Conservation (phyloP, 345 rosid species). For the Eucalyptus melliodora region DNA sequence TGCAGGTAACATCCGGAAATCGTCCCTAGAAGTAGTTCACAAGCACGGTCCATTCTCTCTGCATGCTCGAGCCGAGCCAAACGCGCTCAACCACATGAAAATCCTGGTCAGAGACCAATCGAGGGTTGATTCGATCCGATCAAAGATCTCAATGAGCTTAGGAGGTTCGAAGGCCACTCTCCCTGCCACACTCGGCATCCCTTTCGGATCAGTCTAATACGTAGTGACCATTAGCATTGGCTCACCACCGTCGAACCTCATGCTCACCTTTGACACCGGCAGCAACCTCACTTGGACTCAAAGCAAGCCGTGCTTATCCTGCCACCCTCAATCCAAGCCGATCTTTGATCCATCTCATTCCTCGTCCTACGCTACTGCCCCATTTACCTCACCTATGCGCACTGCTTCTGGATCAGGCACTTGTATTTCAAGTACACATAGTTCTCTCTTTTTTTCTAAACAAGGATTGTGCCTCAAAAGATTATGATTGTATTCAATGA, state of each 20-base stretch:
- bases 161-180: neutral
- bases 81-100: neutral
- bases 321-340: neutral
- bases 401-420: neutral
- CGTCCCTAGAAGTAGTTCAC: neutral
- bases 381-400: neutral
- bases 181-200: neutral
- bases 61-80: neutral
- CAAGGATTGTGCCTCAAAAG: neutral
- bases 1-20: neutral
- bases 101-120: neutral
- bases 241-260: neutral
- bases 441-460: neutral
- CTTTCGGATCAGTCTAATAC: neutral
- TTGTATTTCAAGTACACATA: neutral
- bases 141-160: neutral
- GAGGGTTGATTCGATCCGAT: neutral
- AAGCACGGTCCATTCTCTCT: neutral
- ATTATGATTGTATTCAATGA: neutral
- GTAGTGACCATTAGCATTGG: neutral
- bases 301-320: neutral
- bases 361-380: neutral
- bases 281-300: neutral
- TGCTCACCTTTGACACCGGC: neutral
- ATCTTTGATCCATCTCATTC: neutral